Base-by-base conservation (phyloP, 306 rosid genomes). In the Cyamopsis tetragonoloba region DNA sequence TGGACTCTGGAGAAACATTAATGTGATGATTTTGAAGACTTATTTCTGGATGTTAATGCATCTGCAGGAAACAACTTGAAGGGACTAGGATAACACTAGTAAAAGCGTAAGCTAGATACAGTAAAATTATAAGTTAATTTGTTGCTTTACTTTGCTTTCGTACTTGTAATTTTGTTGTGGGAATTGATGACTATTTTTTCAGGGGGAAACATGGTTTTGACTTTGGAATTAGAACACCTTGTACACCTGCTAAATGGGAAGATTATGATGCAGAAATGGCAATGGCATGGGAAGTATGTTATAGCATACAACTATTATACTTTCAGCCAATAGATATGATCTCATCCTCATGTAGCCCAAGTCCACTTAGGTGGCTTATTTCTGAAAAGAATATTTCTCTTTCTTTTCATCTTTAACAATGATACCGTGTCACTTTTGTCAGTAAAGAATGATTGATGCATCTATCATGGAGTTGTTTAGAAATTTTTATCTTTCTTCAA, bases 31-130 rank as follows among this genome's bases (percentile, higher is more conserved):
- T n/a, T n/a, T n/a, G n/a, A n/a, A 60, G 67, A 55, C 34, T 41
- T 68, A 4, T 68, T 78, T 73, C 54, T 63, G 55, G 59, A 66
- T 69, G 54, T 54, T 63, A 44, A 34, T 80, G 62, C 62, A 68
- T 76, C 70, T 88, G 66, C 96, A 93, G 98, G 97, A 93, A 86
- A 80, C 88, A 77, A 77, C 97, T 93, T 74, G 98, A 93, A 71
- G 98, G 98, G 62, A 90, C 98, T 0, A 83, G 98, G 87, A 86
- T 93, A 63, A 84, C 92, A 42, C 79, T 93, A 4, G 74, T 73
- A 41, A 89, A 93, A 86, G 75, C 31, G 98, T 92, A 85, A 81
- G 75, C 71, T 35, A 23, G 39, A 42, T 53, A 39, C 63, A 23
- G 12, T 49, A 15, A 62, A 58, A 43, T 68, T 48, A 37, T 12